These are phyloP conservation scores for Aspergillus sp. DNA, from an alignment of 2,329 filamentous ascomycete species.

Conservation along the genomic window DNA sequence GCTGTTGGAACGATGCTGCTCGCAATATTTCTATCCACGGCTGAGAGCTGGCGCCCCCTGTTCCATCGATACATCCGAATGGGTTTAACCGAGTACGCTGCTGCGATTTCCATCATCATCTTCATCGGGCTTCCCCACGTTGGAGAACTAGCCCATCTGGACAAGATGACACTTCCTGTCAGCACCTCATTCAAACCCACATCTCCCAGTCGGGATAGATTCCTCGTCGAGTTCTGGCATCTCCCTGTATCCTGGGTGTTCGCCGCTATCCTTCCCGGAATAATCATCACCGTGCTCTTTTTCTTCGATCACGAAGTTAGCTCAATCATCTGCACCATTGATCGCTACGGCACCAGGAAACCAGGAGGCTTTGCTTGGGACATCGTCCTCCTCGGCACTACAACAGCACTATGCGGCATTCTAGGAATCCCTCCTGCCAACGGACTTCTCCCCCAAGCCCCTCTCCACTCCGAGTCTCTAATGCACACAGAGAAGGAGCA, in stretches of 20 bases:
- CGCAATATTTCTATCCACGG: constrained; percentile 63
- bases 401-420: constrained; percentile 65
- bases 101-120: constrained; percentile 66
- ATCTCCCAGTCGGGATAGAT: constrained; percentile 54
- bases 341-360: constrained; percentile 62
- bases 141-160: constrained; percentile 59
- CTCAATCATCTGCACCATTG: constrained; percentile 66
- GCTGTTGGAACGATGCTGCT: constrained; percentile 64
- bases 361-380: constrained; percentile 67
- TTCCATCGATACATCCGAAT: constrained; percentile 64
- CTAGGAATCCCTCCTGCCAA: constrained; percentile 68
- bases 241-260: constrained; percentile 62
- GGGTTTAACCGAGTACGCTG: constrained; percentile 64
- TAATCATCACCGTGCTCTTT: constrained; percentile 66
- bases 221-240: constrained; percentile 66
- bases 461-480: constrained; percentile 65
- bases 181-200: constrained; percentile 60
- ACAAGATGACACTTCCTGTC: constrained; percentile 61
- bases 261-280: constrained; percentile 61
- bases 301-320: constrained; percentile 72
- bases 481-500: constrained; percentile 56
- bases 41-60: constrained; percentile 62
- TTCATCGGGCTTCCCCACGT: constrained; percentile 65
- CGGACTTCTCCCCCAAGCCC: constrained; percentile 66
- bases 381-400: constrained; percentile 61